phyloP scores from a whole-genome alignment of 176 grass and related monocot genomes.

The Calamus simplicifolius region DNA sequence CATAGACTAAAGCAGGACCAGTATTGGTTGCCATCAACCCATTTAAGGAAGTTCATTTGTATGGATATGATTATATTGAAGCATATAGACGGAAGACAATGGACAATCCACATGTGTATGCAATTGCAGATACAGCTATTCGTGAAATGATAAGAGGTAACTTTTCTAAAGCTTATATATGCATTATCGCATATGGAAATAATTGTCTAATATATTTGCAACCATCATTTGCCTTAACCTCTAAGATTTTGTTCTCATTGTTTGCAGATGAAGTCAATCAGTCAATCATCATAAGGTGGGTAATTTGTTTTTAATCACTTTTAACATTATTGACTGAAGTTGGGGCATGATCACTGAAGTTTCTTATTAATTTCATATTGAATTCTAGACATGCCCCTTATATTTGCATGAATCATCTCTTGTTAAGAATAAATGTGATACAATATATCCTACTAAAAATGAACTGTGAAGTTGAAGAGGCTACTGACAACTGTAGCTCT shows the following conservation, averaged over 20 bases:
- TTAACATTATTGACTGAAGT: too few relatives aligned
- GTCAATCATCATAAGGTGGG: slow-evolving; percentile 93
- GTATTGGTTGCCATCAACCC: slow-evolving; percentile 95
- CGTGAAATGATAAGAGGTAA: slow-evolving; percentile 93
- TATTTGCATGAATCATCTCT: too few relatives aligned
- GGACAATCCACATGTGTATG: slow-evolving; percentile 92
- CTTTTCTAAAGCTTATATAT: slow-evolving; percentile 10
- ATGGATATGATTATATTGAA: slow-evolving; percentile 74
- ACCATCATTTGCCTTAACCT: not conserved
- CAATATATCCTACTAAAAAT: too few relatives aligned
- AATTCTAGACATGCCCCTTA: too few relatives aligned
- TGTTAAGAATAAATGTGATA: too few relatives aligned
- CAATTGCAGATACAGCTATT: slow-evolving; percentile 88
- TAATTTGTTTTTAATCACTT: too few relatives aligned
- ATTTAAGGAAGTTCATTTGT: slow-evolving; percentile 87
- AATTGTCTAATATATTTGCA: slow-evolving; percentile 6
- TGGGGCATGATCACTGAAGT: too few relatives aligned
- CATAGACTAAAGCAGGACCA: slow-evolving; percentile 98
- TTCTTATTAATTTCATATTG: too few relatives aligned
- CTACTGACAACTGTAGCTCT: too few relatives aligned
- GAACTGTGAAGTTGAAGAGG: too few relatives aligned
- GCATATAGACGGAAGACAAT: slow-evolving; percentile 76
- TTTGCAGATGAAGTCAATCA: slow-evolving; percentile 98
- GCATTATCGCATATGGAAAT: slow-evolving; percentile 4
- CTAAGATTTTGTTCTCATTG: slow-evolving; percentile 13